phyloP scores from a whole-genome alignment of 1,284 basidiomycete species.

The Neolentinus lepideus region DNA sequence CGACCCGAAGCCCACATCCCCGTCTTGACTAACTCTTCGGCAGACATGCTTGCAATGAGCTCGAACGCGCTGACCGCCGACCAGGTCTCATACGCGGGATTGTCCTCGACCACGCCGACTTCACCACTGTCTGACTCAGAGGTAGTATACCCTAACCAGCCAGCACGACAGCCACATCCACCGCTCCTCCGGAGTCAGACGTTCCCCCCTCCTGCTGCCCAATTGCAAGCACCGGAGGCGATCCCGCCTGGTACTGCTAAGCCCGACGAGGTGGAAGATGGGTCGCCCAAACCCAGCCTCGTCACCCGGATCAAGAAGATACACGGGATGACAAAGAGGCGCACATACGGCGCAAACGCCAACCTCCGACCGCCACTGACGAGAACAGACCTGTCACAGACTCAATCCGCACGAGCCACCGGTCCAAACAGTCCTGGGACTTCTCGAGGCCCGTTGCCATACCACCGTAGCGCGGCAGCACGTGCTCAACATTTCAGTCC shows the following conservation, averaged over 20 bases:
- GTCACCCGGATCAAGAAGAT: slow-evolving; percentile 49
- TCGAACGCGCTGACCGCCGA: neutral
- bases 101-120: neutral
- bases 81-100: neutral
- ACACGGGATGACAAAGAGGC: slow-evolving; percentile 57
- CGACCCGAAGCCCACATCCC: neutral
- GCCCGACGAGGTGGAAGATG: neutral
- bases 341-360: slow-evolving; percentile 46
- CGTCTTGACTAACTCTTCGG: neutral
- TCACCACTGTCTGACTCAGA: neutral
- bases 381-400: slow-evolving; percentile 25
- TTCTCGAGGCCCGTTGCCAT: neutral
- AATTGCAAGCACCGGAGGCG: neutral
- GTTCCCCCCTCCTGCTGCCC: neutral
- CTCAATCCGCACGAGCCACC: neutral
- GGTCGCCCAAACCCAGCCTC: slow-evolving; percentile 27
- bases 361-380: slow-evolving; percentile 42
- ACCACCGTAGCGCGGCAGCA: neutral
- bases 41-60: neutral
- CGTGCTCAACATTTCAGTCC: neutral
- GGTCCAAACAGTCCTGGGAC: neutral
- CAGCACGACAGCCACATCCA: neutral
- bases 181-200: neutral
- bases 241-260: neutral
- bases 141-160: neutral